phyloP scores from a whole-genome alignment of 345 rosid species.

The Lenwebbia sp. region DNA sequence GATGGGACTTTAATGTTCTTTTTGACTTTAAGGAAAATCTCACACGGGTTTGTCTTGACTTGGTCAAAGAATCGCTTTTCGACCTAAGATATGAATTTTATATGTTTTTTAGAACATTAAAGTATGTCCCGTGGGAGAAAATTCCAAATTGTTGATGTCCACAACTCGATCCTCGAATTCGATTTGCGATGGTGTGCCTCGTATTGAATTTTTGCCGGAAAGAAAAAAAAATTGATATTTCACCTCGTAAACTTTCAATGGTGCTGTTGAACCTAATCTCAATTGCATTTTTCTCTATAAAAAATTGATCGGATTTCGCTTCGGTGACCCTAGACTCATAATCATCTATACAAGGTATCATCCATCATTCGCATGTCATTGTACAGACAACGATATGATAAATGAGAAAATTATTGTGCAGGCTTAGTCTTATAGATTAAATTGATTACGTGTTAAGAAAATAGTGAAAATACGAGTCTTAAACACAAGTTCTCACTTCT shows the following conservation, averaged over 20 bases:
- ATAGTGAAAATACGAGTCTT: neutral
- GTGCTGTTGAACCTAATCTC: accelerated
- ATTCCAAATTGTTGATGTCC: neutral
- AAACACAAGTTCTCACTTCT: neutral
- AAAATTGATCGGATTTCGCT: neutral
- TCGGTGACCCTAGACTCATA: neutral
- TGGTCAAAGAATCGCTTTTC: neutral
- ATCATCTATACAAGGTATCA: neutral
- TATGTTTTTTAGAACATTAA: neutral
- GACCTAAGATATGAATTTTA: neutral
- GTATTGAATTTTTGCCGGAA: neutral
- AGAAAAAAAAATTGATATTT: neutral
- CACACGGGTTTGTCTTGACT: neutral
- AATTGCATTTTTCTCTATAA: accelerated
- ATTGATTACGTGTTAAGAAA: neutral
- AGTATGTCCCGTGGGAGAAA: neutral
- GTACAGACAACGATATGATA: neutral
- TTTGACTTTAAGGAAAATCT: neutral
- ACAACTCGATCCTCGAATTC: neutral
- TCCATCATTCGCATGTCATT: neutral
- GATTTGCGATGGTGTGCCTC: neutral
- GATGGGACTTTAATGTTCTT: neutral
- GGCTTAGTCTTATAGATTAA: neutral
- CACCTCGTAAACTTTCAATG: neutral
- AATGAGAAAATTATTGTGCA: too few relatives aligned